Evolutionary conservation across 768 basidiomycete genomes (phyloP).

Genomic region (Sutorius australiensis): DNA sequence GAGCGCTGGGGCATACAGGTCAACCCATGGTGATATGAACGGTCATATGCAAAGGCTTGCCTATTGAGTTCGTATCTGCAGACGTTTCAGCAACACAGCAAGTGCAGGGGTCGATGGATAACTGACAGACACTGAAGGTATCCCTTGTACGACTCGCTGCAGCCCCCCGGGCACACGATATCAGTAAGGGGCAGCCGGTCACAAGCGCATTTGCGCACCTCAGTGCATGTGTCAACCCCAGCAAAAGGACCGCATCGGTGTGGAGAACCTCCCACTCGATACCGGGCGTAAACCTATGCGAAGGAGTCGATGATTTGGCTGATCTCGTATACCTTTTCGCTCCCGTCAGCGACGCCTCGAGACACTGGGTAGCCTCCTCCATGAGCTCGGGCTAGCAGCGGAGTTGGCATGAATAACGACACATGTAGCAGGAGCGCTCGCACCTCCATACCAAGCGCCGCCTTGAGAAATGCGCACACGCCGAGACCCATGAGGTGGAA

Average conservation of each 20-base stretch:
- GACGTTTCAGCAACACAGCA: slow-evolving; percentile 10
- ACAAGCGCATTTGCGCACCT: slow-evolving; percentile 40
- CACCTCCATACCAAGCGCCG: slow-evolving; percentile 80
- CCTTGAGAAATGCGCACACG: slow-evolving; percentile 70
- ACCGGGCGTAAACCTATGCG: slow-evolving; percentile 52
- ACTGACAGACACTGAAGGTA: slow-evolving; percentile 75
- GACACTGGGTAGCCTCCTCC: slow-evolving; percentile 54
- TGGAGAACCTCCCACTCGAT: slow-evolving; percentile 75
- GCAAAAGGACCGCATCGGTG: slow-evolving; percentile 67
- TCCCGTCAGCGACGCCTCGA: slow-evolving; percentile 57
- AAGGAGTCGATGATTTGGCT: slow-evolving; percentile 32
- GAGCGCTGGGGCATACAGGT: slow-evolving; percentile 40
- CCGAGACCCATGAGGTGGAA: slow-evolving; percentile 74
- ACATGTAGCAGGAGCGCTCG: not conserved
- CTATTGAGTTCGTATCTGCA: slow-evolving; percentile 51
- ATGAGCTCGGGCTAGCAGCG: slow-evolving; percentile 50
- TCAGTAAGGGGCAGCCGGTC: slow-evolving; percentile 4
- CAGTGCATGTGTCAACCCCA: slow-evolving; percentile 67
- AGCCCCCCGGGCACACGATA: not conserved
- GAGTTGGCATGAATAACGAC: not conserved
- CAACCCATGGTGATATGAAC: slow-evolving; percentile 16
- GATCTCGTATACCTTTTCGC: slow-evolving; percentile 49
- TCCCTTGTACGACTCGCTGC: slow-evolving; percentile 72
- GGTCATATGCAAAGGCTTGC: slow-evolving; percentile 29
- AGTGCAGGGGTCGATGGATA: not conserved